These are phyloP conservation scores for Coemansia sp. DNA, from an alignment of 192 early-diverging fungal species.

Conservation along the genomic window DNA sequence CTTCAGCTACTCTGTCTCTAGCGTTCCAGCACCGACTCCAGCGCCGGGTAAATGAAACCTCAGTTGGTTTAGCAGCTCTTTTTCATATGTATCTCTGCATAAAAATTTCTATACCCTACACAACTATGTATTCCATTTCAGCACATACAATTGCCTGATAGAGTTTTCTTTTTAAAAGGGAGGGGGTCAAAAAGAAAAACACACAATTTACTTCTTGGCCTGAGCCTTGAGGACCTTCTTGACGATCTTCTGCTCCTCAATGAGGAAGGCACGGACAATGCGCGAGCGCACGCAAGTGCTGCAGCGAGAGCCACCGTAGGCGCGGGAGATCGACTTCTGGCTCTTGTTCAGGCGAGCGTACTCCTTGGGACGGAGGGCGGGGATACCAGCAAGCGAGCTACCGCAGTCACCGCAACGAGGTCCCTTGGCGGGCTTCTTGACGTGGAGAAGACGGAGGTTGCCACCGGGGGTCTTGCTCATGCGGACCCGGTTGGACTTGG, in stretches of 20 bases:
- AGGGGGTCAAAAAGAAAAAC: too few relatives aligned
- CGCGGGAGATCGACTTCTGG: slow-evolving; percentile 91
- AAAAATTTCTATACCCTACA: background rate
- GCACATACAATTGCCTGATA: slow-evolving; percentile 1
- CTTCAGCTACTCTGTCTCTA: slow-evolving; percentile 67
- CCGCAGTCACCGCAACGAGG: slow-evolving; percentile 99
- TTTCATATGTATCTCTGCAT: background rate
- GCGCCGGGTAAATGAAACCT: background rate
- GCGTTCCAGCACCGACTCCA: slow-evolving; percentile 11
- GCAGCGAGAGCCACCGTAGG: slow-evolving; percentile 98
- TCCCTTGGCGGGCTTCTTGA: slow-evolving; percentile 88
- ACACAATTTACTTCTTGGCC: slow-evolving; percentile 55
- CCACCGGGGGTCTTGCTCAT: slow-evolving; percentile 84
- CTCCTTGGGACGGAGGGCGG: slow-evolving; percentile 89
- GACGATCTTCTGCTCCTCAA: slow-evolving; percentile 99
- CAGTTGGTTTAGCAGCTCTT: background rate
- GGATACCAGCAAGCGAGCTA: slow-evolving; percentile 83
- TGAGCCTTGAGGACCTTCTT: slow-evolving; percentile 95
- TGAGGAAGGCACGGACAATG: slow-evolving; percentile 98
- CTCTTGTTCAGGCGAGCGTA: slow-evolving; percentile 90
- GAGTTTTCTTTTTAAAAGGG: too few relatives aligned
- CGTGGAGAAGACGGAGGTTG: slow-evolving; percentile 88
- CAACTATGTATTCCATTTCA: background rate
- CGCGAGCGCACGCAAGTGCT: slow-evolving; percentile 80
- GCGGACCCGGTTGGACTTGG: slow-evolving; percentile 80